Conservation (phyloP, 768 basidiomycete genomes). For the Serendipita sp. region DNA sequence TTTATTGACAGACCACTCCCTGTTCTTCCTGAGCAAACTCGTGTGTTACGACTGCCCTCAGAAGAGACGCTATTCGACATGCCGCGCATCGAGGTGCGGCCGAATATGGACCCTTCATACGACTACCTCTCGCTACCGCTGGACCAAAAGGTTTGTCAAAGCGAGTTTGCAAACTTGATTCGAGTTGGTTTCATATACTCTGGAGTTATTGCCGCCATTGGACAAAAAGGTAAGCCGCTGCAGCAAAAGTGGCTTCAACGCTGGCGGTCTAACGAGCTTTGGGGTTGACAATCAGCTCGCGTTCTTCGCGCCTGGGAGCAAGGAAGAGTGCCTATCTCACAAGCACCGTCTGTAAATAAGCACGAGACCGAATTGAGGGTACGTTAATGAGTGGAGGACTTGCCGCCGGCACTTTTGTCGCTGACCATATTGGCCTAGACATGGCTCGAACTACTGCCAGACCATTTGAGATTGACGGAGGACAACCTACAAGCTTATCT, state of each 20-base stretch:
- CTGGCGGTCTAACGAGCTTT: too few relatives aligned
- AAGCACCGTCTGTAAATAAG: conserved; percentile 6
- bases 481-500: conserved; percentile 52
- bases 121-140: conserved; percentile 55
- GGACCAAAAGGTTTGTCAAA: conserved; percentile 42
- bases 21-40: conserved; percentile 8
- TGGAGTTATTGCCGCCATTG: conserved; percentile 39
- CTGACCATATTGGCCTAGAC: conserved; percentile 22
- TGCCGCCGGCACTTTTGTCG: conserved; percentile 6
- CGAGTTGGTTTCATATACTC: conserved; percentile 50
- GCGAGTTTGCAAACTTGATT: conserved; percentile 64
- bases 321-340: background rate
- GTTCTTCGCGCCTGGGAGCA: background rate
- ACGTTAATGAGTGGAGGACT: background rate
- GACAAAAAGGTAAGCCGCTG: conserved; percentile 25
- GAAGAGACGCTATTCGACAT: conserved; percentile 73
- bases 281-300: background rate
- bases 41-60: conserved; percentile 47
- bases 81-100: conserved; percentile 14
- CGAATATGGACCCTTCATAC: conserved; percentile 15
- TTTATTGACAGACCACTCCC: conserved; percentile 19
- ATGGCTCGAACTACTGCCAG: conserved; percentile 54
- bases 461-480: conserved; percentile 53
- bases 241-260: too few relatives aligned
- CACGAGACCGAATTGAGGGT: background rate